Conservation (phyloP, 352 stramenopile species). For the Plasmopara halstedii region DNA sequence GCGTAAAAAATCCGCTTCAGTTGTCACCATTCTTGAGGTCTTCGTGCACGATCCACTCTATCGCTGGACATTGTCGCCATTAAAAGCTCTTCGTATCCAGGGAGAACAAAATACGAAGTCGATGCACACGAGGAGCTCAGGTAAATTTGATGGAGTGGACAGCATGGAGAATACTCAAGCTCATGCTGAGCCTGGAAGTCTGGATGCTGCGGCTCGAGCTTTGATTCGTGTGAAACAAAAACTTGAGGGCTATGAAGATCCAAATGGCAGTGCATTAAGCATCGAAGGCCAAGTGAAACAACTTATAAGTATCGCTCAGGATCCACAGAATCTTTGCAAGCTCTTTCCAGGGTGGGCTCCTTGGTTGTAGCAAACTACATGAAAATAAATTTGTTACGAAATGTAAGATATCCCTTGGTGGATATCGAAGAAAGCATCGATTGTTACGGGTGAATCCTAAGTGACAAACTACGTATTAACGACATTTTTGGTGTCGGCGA, state of each 20-base stretch:
- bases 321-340: slow-evolving; percentile 93
- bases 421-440: too few species aligned
- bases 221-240: slow-evolving; percentile 97
- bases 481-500: too few species aligned
- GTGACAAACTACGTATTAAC: too few species aligned
- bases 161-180: slow-evolving; percentile 10
- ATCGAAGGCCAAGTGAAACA: slow-evolving; percentile 98
- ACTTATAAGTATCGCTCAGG: slow-evolving; percentile 93
- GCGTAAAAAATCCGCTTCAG: slow-evolving; percentile 87
- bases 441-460: too few species aligned
- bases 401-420: too few species aligned
- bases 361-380: not conserved
- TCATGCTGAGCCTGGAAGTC: slow-evolving; percentile 19
- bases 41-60: slow-evolving; percentile 99
- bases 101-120: slow-evolving; percentile 18
- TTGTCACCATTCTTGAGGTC: slow-evolving; percentile 98
- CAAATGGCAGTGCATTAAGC: slow-evolving; percentile 92
- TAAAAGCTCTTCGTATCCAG: slow-evolving; percentile 83
- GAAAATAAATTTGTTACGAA: too few species aligned
- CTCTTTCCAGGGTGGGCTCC: slow-evolving; percentile 96
- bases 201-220: slow-evolving; percentile 88
- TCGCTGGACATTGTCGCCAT: slow-evolving; percentile 92
- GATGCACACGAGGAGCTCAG: slow-evolving; percentile 7
- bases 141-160: slow-evolving; percentile 3
- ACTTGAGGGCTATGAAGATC: slow-evolving; percentile 97